Evolutionary conservation across 2,329 filamentous ascomycete genomes (phyloP), one percentile per base, ranked within the genome.

Genomic region (Aureobasidium vineae): DNA sequence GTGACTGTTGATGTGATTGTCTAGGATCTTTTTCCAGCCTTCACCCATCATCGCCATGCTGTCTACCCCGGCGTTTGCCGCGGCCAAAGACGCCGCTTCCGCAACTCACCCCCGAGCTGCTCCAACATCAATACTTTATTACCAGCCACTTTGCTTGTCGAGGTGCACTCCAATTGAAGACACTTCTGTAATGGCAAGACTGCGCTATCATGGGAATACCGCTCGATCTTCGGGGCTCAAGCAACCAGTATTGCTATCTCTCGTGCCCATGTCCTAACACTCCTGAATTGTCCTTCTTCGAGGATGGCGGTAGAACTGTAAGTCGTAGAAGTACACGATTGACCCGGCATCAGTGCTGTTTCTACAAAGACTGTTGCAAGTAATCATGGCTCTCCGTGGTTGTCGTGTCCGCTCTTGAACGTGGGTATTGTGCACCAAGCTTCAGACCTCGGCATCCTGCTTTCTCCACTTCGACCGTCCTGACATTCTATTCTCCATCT

Each of bases 371-470:
- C 8, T 10, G 13, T 36, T 36, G 33, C 31, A 31, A 7, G 31
- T 31, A 31, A 31, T 41, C 53, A 23, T 45, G 41, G 19, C 11
- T 11, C n/a, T 45, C 10, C 41, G 2, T 33, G 33, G 13, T 3
- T 36, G 33, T 36, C 33, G 33, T 10, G 8, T 36, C 33, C 7
- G 33, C 33, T 36, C 33, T 36, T 10, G 33, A 36, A 36, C 8
- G 19, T 26, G 15, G 10, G 15, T 31, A 52, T 52, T 52, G 47
- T 47, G 43, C 19, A 23, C 15, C 21, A 63, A 63, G 28, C 61
- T 47, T 15, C 38, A 65, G 49, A 65, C 61, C 61, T 65, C 61
- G 61, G 61, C 61, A 65, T 56, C 38, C 26, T 31, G 26, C 19
- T 21, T 64, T 65, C 61, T 65, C 33, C 68, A 67, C 54, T 63